Evolutionary conservation across 805 yeast species (phyloP).

Genomic region (Candida gorgasii): DNA sequence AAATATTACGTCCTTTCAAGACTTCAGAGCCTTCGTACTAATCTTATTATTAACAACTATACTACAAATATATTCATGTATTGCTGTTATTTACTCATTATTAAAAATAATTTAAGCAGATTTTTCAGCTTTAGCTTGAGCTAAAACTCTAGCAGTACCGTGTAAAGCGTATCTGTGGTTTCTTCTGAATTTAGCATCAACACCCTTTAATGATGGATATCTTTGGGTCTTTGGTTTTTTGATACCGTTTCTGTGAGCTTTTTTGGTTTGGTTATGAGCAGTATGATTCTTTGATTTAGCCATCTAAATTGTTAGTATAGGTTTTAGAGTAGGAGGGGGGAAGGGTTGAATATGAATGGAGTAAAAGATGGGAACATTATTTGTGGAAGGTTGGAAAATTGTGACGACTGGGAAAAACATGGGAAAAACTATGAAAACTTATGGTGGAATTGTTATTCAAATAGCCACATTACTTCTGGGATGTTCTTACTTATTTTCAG

Average conservation of each 20-base stretch:
- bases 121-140: slow-evolving; percentile 70
- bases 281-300: slow-evolving; percentile 99
- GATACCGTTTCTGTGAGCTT: slow-evolving; percentile 99
- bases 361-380: background rate
- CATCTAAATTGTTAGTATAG: slow-evolving; percentile 54
- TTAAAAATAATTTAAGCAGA: slow-evolving; percentile 4
- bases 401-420: no score
- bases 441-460: no score
- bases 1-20: no score
- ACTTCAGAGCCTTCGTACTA: no score
- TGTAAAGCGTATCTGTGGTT: slow-evolving; percentile 99
- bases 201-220: slow-evolving; percentile 98
- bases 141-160: slow-evolving; percentile 94
- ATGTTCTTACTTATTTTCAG: no score
- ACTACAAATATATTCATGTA: slow-evolving; percentile 8
- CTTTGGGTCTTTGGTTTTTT: slow-evolving; percentile 98
- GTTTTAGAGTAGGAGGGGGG: background rate
- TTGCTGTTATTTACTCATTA: background rate
- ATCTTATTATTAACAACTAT: no score
- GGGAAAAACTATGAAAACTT: no score
- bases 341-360: background rate
- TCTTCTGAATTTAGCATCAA: slow-evolving; percentile 98
- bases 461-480: no score
- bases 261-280: slow-evolving; percentile 98
- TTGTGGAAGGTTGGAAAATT: background rate